These are phyloP conservation scores for Thuja plicata DNA, from an alignment of 83 land plant genomes.

Conservation along the genomic window DNA sequence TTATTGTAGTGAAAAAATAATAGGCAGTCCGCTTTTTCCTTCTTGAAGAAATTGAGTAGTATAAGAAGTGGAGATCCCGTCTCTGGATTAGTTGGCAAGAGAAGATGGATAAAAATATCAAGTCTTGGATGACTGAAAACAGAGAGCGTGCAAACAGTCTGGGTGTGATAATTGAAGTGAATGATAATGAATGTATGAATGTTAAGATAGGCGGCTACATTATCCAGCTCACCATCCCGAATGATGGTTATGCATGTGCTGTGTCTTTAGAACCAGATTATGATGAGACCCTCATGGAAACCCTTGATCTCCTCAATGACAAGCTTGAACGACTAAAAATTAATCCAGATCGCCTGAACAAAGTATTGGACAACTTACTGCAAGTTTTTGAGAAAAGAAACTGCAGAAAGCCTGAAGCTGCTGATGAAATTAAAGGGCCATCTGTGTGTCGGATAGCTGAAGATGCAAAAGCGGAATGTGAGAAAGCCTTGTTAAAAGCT, in stretches of 20 bases:
- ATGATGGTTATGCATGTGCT: slow-evolving; percentile 1
- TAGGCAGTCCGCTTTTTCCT: too few species aligned
- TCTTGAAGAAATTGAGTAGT: too few species aligned
- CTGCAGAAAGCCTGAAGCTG: background rate
- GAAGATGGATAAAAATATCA: background rate
- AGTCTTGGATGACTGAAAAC: background rate
- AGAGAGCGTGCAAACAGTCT: background rate
- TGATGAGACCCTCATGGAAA: background rate
- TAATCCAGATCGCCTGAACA: background rate
- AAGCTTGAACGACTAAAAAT: slow-evolving; percentile 3
- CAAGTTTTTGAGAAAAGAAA: background rate
- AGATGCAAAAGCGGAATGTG: background rate
- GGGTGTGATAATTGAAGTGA: background rate
- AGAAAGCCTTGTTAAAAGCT: background rate
- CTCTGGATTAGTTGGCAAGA: background rate
- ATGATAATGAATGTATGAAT: background rate
- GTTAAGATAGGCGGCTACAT: background rate
- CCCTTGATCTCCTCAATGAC: background rate
- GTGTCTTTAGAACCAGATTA: background rate
- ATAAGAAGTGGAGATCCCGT: too few species aligned
- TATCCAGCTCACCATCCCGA: background rate
- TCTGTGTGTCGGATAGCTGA: background rate
- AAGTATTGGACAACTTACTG: background rate
- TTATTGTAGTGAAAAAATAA: too few species aligned
- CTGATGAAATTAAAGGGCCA: background rate